Base-by-base conservation (phyloP, 139 green algal genomes). In the Chlorella sp. region DNA sequence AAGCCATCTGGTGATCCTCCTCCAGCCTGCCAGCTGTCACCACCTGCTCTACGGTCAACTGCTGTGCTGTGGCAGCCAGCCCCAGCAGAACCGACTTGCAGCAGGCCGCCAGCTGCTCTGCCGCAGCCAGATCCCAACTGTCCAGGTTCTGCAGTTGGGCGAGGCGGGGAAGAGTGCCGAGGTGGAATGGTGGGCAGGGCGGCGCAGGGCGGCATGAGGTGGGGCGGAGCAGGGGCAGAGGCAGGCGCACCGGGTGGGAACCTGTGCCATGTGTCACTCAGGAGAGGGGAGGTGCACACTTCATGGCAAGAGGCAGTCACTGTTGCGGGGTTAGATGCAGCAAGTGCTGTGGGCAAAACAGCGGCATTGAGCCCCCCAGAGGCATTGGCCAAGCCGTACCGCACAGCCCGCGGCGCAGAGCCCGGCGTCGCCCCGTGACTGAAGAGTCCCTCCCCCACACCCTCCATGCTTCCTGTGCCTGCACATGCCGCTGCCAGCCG, bases 41-140 rank as follows among this genome's bases (percentile, higher is more conserved):
- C 22, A 92, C 96, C 76, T 96, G 91, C 15, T 91, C 32, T 28
- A 96, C 77, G 19, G 30, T 77, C 7, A 99, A 64, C 24, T 85
- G 82, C 24, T 95, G 95, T 64, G 96, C 90, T 68, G 95, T 30
- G 37, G 97, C 79, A 11, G 97, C 96, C 78, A 97, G 83, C 32
- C 94, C 96, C 18, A 99, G 89, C 26, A 98, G 83, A 14, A 99
- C 77, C 4, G 98, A 99, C 91, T 97, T 97, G 93, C 94, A 96
- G 15, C 92, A 87, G 11, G 92, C 87, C 0, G 94, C 95, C 60
- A 98, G 89, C 64, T 95, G 93, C 90, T 99, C 96, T 5, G 92
- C 89, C 0, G 93, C 94, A 24, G 96, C 94, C 73, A 99, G 93
- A 12, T 96, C 90, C 96, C 96, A 99, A 34, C 69, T 0, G 86